Evolutionary conservation across 2,329 filamentous ascomycete genomes (phyloP), one percentile per base, ranked within the genome.

Genomic region (Pseudogymnoascus sp.): DNA sequence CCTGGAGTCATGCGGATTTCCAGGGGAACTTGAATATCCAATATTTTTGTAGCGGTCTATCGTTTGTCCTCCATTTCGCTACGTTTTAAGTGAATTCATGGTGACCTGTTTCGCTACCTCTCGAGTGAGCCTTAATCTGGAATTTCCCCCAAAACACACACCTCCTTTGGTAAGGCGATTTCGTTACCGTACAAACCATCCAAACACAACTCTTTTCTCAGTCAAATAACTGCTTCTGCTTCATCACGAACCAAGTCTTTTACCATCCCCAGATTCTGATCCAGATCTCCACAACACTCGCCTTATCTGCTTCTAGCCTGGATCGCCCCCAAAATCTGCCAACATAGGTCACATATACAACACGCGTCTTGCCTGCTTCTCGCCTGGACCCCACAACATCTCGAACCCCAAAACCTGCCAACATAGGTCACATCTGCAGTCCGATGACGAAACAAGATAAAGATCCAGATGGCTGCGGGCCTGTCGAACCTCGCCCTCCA

Each of bases 11-110:
- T 8, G 46, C 22, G 26, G 12, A 46, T 26, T n/a, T 7, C 28
- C n/a, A 56, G 46, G n/a, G n/a, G 19, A 11, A 12, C n/a, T 56
- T 56, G 50, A 56, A 56, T 35, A 56, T 56, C 50, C 50, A 56
- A 56, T 56, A 33, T 22, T 56, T 56, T 16, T 56, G 50, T 56
- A 56, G 50, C 50, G 50, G 28, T n/a, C 28, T 19, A 56, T 56
- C 10, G n/a, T 33, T 56, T 56, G 50, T 56, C 50, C 28, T 33
- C 50, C 16, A 56, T 56, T 22, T 35, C 50, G n/a, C 50, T 56
- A 35, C 16, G 10, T 14, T 16, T 14, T 12, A 56, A 56, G 50
- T 56, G 50, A 56, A 56, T 56, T 56, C 24, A 22, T 56, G 16
- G 50, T 56, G 50, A 56, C n/a, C 26, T 33, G 28, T 56, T 33